Percentiles rank a stretch among this genome's conserved stretches.
Evolutionary conservation across 495 filamentous ascomycete genomes (phyloP).

Genomic region (Lophiotrema nucula): DNA sequence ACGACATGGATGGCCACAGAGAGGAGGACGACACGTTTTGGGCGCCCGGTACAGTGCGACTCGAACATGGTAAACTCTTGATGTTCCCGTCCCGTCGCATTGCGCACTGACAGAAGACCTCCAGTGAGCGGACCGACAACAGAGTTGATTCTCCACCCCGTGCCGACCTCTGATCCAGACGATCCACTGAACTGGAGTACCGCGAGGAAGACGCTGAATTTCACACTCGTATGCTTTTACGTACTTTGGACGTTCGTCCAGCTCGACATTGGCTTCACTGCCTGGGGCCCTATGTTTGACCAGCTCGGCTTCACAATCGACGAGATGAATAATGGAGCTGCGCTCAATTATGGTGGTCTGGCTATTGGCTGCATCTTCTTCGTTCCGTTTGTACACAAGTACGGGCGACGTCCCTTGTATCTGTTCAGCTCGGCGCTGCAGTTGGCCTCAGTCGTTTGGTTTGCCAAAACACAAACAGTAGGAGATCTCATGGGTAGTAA

Average conservation of each 20-base stretch:
- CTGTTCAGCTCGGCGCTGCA: constrained; percentile 42
- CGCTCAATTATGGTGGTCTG: constrained; percentile 42
- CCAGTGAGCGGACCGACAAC: too few species aligned
- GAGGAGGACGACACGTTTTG: too few species aligned
- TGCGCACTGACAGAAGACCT: too few species aligned
- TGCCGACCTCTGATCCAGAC: too few species aligned
- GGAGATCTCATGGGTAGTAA: constrained; percentile 42
- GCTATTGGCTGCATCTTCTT: constrained; percentile 46
- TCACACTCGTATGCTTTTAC: constrained; percentile 44
- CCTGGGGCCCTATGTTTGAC: constrained; percentile 43
- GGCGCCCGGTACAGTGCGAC: too few species aligned
- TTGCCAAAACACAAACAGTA: constrained; percentile 38
- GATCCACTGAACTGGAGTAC: constrained; percentile 27
- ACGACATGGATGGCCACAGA: too few species aligned
- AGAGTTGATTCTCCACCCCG: too few species aligned
- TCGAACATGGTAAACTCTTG: too few species aligned
- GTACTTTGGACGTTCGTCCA: constrained; percentile 42
- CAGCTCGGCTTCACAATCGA: constrained; percentile 43
- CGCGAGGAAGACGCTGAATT: constrained; percentile 43
- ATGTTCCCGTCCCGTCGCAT: too few species aligned
- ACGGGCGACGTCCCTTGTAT: constrained; percentile 49
- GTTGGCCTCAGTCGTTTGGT: constrained; percentile 44
- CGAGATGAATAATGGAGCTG: constrained; percentile 44
- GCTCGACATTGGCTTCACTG: not conserved
- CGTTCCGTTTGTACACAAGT: constrained; percentile 50